Evolutionary conservation across 2,329 filamentous ascomycete species (phyloP).

Genomic region (Cladosporium phlei): DNA sequence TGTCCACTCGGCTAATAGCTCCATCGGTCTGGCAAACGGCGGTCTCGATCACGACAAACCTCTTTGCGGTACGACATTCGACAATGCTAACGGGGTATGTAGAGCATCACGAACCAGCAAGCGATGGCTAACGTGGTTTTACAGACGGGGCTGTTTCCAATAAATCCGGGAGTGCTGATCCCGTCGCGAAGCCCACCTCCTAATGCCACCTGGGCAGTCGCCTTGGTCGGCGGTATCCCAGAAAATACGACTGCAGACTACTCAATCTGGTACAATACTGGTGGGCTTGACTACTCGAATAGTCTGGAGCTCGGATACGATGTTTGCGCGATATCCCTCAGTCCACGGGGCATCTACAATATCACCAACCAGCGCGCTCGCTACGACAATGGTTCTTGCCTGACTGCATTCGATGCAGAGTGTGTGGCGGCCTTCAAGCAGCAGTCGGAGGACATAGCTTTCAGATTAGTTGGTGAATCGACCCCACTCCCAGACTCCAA

Average conservation of each 20-base stretch:
- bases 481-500: not conserved
- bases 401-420: not conserved
- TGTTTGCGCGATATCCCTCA: not conserved
- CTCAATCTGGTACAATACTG: not conserved
- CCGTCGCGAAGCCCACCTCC: not conserved
- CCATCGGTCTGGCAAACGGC: not conserved
- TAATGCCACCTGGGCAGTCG: not conserved
- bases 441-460: not conserved
- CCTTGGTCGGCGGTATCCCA: not conserved
- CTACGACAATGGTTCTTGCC: not conserved
- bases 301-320: not conserved
- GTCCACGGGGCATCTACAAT: not conserved
- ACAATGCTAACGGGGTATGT: not conserved
- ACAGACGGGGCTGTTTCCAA: not conserved
- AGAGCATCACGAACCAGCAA: not conserved
- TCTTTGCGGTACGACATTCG: not conserved
- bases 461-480: not conserved
- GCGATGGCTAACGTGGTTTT: not conserved
- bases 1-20: not conserved
- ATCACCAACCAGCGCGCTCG: not conserved
- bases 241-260: not conserved
- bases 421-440: not conserved
- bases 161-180: not conserved
- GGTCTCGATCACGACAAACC: not conserved
- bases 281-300: not conserved